These are phyloP conservation scores for Leucocoprinus gongylophorus DNA, from an alignment of 1,284 basidiomycete genomes.

Conservation along the genomic window DNA sequence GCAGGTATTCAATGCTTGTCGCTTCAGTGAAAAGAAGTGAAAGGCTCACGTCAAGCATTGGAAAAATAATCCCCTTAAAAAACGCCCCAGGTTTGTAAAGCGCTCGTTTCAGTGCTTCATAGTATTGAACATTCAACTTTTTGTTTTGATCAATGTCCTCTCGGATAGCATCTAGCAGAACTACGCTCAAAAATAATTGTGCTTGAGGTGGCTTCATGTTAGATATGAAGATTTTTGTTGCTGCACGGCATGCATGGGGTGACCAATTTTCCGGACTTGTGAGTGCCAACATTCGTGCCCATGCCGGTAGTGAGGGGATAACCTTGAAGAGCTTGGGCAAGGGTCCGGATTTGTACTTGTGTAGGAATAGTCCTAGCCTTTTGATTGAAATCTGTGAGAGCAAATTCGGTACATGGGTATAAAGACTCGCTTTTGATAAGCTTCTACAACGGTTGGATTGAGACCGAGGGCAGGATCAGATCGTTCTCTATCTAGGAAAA, in stretches of 20 bases:
- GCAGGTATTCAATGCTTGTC: neutral
- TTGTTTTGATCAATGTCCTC: slow-evolving; percentile 86
- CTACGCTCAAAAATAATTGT: slow-evolving; percentile 90
- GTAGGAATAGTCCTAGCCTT: slow-evolving; percentile 83
- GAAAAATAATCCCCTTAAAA: slow-evolving; percentile 98
- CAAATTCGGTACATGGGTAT: neutral
- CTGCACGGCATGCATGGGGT: slow-evolving; percentile 90
- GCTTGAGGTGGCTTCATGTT: slow-evolving; percentile 96
- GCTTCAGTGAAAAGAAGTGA: neutral
- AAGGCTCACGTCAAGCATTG: slow-evolving; percentile 77
- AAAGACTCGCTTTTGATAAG: slow-evolving; percentile 82
- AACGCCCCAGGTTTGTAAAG: slow-evolving; percentile 97
- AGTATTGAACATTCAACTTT: slow-evolving; percentile 91
- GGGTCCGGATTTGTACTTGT: slow-evolving; percentile 91
- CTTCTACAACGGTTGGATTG: slow-evolving; percentile 94
- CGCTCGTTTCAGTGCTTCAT: slow-evolving; percentile 86
- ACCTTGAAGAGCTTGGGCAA: slow-evolving; percentile 99
- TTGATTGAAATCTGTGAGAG: neutral
- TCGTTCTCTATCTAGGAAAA: slow-evolving; percentile 46
- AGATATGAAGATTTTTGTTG: slow-evolving; percentile 93
- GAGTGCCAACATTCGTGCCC: slow-evolving; percentile 93
- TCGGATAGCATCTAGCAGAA: slow-evolving; percentile 85
- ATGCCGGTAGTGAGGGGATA: slow-evolving; percentile 91
- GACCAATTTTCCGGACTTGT: slow-evolving; percentile 94
- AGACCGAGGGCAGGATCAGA: slow-evolving; percentile 89